Conservation (phyloP, 2,329 filamentous ascomycete species). For the Aspergillus texensis region DNA sequence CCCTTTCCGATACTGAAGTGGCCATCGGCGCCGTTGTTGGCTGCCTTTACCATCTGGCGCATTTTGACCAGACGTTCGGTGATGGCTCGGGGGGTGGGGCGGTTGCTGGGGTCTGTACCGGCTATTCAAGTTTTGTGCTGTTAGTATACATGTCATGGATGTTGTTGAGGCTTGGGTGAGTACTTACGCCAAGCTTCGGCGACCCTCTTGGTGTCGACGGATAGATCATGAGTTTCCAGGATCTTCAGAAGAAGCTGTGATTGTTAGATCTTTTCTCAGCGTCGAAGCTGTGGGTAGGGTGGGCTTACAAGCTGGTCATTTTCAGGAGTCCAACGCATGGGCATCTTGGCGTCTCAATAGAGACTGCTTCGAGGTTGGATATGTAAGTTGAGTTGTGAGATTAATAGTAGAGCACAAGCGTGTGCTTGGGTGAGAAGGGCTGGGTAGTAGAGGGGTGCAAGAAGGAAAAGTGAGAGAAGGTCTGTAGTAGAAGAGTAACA, state of each 20-base stretch:
- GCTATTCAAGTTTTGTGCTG: background rate
- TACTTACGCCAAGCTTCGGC: constrained; percentile 44
- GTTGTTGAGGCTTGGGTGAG: background rate
- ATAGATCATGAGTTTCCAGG: constrained; percentile 41
- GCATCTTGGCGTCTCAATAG: constrained; percentile 28
- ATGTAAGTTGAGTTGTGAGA: background rate
- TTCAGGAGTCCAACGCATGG: constrained; percentile 40
- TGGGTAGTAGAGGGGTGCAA: background rate
- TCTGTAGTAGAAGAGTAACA: background rate
- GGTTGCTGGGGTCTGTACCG: constrained; percentile 17
- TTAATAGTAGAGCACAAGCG: background rate
- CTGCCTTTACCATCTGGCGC: constrained; percentile 25
- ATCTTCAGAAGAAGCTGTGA: constrained; percentile 44
- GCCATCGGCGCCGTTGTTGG: constrained; percentile 10
- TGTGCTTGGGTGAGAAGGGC: background rate
- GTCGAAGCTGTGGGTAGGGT: background rate
- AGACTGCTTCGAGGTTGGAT: background rate
- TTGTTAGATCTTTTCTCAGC: background rate
- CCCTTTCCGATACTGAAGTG: constrained; percentile 23
- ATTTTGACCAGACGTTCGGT: constrained; percentile 42
- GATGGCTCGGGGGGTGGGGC: constrained; percentile 45
- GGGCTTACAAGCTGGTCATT: constrained; percentile 39
- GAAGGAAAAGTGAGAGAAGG: constrained; percentile 1
- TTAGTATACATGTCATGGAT: background rate
- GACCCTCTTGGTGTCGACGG: constrained; percentile 37